Base-by-base conservation (phyloP, 495 filamentous ascomycete genomes). In the Aspergillus bridgeri region DNA sequence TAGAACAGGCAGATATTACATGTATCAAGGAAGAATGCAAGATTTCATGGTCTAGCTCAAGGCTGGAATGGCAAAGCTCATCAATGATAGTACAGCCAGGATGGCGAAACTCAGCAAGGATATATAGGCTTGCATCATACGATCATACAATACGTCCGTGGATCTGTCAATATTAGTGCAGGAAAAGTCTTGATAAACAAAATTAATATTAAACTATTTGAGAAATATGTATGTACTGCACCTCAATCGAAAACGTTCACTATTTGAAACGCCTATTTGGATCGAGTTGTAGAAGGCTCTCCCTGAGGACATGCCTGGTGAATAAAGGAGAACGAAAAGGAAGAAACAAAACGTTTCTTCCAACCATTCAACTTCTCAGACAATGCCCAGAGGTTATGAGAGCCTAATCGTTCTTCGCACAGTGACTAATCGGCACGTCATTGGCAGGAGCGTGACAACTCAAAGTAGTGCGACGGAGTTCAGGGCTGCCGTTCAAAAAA, bases 361-460 rank as follows among this genome's bases (percentile, higher is more conserved):
- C 44, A 58, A 63, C 18, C 51, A 52, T 46, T 50, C 56, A 51
- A 51, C 63, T 61, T 75, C 65, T 68, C 69, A 66, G 60, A 59
- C 24, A 56, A 64, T 51, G 21, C 38, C 46, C 60, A 62, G 63
- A 67, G 65, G 73, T 75, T 71, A 62, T 65, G 27, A 60, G 73
- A 74, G 69, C 71, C 71, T 60, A 56, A 58, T 89, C 71, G 60
- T 79, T 96, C 80, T 96, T 79, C 89, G 92, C 91, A 94, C 86
- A 85, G 81, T 89, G 91, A 96, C 92, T 91, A 82, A 93, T 91
- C 83, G 85, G 81, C 89, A 91, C 83, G 77, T 80, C 85, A 93
- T 85, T 79, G 87, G 77, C 62, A 81, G 75, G 79, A 76, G 67
- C 76, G 83, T 89, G 91, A 79, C 87, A 95, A 92, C 92, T 96